These are phyloP conservation scores for Amanita exitialis DNA, from an alignment of 768 basidiomycete genomes.

Conservation along the genomic window DNA sequence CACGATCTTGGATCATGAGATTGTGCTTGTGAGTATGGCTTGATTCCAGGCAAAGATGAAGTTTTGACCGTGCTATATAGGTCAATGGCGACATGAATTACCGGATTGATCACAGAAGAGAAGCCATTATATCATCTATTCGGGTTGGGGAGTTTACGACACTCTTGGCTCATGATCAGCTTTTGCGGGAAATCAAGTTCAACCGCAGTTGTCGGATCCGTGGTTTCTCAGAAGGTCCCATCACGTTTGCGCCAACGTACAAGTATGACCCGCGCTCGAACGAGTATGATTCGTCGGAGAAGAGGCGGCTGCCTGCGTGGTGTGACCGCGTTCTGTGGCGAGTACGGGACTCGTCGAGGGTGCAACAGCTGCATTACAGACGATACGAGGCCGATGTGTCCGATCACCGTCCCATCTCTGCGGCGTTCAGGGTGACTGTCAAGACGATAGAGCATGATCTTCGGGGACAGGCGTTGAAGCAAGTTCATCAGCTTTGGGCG, in stretches of 20 bases:
- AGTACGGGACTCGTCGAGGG: constrained; percentile 41
- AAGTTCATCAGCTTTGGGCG: constrained; percentile 49
- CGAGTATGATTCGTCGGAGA: constrained; percentile 84
- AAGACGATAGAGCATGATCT: constrained; percentile 58
- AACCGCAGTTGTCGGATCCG: constrained; percentile 87
- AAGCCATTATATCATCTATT: constrained; percentile 65
- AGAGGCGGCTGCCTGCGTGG: constrained; percentile 88
- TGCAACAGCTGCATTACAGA: constrained; percentile 59
- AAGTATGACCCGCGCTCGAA: constrained; percentile 80
- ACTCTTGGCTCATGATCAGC: constrained; percentile 76
- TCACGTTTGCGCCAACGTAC: constrained; percentile 86
- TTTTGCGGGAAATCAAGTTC: constrained; percentile 77
- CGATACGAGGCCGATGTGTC: constrained; percentile 84
- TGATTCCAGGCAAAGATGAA: not conserved
- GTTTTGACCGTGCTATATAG: constrained; percentile 23
- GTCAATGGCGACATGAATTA: constrained; percentile 95
- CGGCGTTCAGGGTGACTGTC: constrained; percentile 62
- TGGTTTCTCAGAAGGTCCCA: constrained; percentile 70
- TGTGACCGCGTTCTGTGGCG: constrained; percentile 91
- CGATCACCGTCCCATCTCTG: constrained; percentile 86
- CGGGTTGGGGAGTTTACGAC: constrained; percentile 52
- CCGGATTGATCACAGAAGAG: constrained; percentile 88
- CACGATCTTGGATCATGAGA: constrained; percentile 91
- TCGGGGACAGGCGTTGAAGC: constrained; percentile 44
- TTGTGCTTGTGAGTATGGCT: constrained; percentile 63